Percentiles rank a stretch among this genome's conserved stretches.
Evolutionary conservation across 345 rosid species (phyloP).

Genomic region (Litchi chinensis): DNA sequence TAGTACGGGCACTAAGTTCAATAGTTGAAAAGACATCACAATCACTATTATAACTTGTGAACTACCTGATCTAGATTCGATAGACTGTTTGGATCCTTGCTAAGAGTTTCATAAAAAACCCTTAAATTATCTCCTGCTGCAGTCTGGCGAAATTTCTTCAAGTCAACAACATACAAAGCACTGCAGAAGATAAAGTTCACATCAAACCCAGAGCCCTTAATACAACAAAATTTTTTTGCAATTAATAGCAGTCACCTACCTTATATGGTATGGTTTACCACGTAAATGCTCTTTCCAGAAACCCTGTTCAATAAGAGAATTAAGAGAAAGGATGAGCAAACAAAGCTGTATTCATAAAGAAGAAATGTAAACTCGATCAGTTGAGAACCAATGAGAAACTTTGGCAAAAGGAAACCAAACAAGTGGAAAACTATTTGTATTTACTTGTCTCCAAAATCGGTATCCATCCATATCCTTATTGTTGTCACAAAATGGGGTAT

Average conservation of each 20-base stretch:
- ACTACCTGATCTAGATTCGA: constrained; percentile 93
- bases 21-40: not conserved
- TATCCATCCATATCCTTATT: constrained; percentile 99
- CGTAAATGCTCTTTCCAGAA: constrained; percentile 99
- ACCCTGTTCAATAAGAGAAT: constrained; percentile 50
- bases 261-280: constrained; percentile 91
- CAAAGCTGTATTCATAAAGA: constrained; percentile 2
- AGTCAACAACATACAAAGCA: constrained; percentile 94
- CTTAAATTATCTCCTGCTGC: constrained; percentile 98
- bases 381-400: not conserved
- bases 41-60: not conserved
- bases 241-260: constrained; percentile 48
- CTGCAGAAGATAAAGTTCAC: constrained; percentile 44
- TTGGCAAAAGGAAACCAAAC: not conserved
- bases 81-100: constrained; percentile 99
- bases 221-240: constrained; percentile 6
- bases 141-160: constrained; percentile 90
- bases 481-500: constrained; percentile 97
- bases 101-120: constrained; percentile 94
- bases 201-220: constrained; percentile 26
- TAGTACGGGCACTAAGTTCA: not conserved
- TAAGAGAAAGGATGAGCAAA: constrained; percentile 13
- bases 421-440: not conserved
- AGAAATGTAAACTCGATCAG: not conserved
- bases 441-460: constrained; percentile 97